These are phyloP conservation scores for Phytophthora brassicae DNA, from an alignment of 352 stramenopile genomes.

Conservation along the genomic window DNA sequence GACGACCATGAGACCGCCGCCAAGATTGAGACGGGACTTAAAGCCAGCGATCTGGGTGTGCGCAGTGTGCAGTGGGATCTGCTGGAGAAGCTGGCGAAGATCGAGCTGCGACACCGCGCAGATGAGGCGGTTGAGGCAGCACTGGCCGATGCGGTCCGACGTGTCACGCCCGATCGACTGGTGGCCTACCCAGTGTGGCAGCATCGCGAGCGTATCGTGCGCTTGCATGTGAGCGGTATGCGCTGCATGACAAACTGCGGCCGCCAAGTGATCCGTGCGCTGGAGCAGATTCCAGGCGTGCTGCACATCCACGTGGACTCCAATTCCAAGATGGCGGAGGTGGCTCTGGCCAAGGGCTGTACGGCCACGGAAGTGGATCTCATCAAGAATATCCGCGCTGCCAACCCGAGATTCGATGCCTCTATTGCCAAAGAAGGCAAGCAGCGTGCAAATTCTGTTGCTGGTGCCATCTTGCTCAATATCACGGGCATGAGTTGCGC, in stretches of 20 bases:
- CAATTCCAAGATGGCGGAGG: constrained; percentile 73
- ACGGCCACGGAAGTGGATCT: constrained; percentile 85
- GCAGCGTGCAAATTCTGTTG: constrained; percentile 47
- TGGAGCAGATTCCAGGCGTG: constrained; percentile 82
- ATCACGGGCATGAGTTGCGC: constrained; percentile 80
- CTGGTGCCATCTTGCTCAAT: constrained; percentile 67
- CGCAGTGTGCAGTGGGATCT: constrained; percentile 57
- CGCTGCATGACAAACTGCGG: constrained; percentile 89
- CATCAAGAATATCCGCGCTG: constrained; percentile 78
- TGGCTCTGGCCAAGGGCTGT: constrained; percentile 76
- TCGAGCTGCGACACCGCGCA: constrained; percentile 48
- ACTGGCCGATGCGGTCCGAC: constrained; percentile 61
- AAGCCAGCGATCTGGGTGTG: constrained; percentile 37
- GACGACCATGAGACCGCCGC: constrained; percentile 23
- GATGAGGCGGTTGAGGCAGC: constrained; percentile 48
- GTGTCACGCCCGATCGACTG: constrained; percentile 41
- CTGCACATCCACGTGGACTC: constrained; percentile 85
- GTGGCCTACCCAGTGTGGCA: constrained; percentile 83
- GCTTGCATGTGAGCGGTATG: constrained; percentile 79
- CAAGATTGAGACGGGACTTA: constrained; percentile 42
- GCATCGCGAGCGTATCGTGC: constrained; percentile 78
- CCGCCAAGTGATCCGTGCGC: constrained; percentile 70
- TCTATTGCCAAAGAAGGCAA: constrained; percentile 63
- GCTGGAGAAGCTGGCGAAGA: constrained; percentile 65
- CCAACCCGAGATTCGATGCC: constrained; percentile 76